Evolutionary conservation across 768 basidiomycete species (phyloP), one percentile per base, ranked within the genome.

Genomic region (Kwoniella pini): DNA sequence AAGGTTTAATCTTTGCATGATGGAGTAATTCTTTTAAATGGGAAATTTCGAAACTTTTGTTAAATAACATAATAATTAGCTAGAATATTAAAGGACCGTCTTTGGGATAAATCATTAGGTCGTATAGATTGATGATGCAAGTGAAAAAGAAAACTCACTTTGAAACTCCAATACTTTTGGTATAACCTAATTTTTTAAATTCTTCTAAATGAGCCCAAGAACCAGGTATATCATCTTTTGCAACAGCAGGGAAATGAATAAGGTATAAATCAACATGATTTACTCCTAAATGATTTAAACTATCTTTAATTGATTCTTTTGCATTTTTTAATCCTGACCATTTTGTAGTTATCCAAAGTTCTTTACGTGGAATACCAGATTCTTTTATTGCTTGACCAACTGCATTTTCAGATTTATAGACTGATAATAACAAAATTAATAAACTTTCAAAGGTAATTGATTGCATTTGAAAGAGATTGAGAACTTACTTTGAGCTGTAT

Each of bases 291-390:
- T 67, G 62, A 27, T 65, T 49, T 21, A 72, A 57, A 44, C 62
- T 63, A 17, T 57, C 64, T n/a, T 55, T 17, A 30, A 53, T 52
- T 17, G 65, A 54, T 40, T 64, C 42, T 24, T 28, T 27, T 24
- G 52, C 54, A 2, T 38, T 13, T 7, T 33, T 52, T 19, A 46
- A 21, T n/a, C 53, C 62, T 31, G 45, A 58, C 61, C 66, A 72
- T 52, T 74, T 74, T 42, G 70, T 72, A 1, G 75, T 76, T 38
- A 76, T 60, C 44, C 40, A 76, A 12, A 74, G 40, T 13, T 74
- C 60, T 3, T 57, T 36, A 24, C 74, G 51, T 11, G 60, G 11
- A 1, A 67, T 27, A 1, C 63, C 68, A 31, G 62, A 65, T 39
- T 63, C 54, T 36, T 63, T 64, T 55, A 76, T 64, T 0, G 60